A percentile compares a stretch with the other conserved stretches of the same genome.
Conservation (phyloP, 805 yeast genomes). For the Saturnispora bothae region DNA sequence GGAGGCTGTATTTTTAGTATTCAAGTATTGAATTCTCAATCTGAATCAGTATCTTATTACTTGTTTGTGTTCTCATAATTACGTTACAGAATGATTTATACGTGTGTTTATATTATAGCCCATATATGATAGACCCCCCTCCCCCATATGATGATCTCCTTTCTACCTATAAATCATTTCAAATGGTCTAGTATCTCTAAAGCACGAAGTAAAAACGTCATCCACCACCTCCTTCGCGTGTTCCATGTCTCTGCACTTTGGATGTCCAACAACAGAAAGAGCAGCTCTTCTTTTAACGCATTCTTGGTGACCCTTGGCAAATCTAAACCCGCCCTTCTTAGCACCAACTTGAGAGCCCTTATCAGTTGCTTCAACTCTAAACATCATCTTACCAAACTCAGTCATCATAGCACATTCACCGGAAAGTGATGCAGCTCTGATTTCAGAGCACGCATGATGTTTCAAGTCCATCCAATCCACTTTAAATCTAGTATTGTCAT, state of each 20-base stretch:
- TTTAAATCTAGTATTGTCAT: conserved; percentile 79
- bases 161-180: conserved; percentile 75
- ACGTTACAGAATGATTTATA: too few relatives aligned
- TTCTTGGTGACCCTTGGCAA: conserved; percentile 68
- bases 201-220: conserved; percentile 88
- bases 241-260: conserved; percentile 59
- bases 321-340: conserved; percentile 5
- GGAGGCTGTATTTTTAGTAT: too few relatives aligned
- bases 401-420: conserved; percentile 92
- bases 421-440: conserved; percentile 82
- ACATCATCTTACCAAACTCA: conserved; percentile 44
- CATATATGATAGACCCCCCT: too few relatives aligned
- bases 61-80: too few relatives aligned
- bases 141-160: too few relatives aligned
- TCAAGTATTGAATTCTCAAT: too few relatives aligned
- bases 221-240: conserved; percentile 74
- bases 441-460: conserved; percentile 96
- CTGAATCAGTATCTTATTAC: too few relatives aligned
- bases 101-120: too few relatives aligned
- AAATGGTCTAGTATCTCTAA: conserved; percentile 90
- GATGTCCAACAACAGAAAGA: conserved; percentile 77
- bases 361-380: conserved; percentile 15
- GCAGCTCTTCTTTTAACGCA: conserved; percentile 87
- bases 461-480: conserved; percentile 76
- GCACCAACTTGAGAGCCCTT: conserved; percentile 6